Evolutionary conservation across 108 stramenopile genomes (phyloP), one percentile per base, ranked within the genome.

Genomic region (Cyclostephanos invisitatus): DNA sequence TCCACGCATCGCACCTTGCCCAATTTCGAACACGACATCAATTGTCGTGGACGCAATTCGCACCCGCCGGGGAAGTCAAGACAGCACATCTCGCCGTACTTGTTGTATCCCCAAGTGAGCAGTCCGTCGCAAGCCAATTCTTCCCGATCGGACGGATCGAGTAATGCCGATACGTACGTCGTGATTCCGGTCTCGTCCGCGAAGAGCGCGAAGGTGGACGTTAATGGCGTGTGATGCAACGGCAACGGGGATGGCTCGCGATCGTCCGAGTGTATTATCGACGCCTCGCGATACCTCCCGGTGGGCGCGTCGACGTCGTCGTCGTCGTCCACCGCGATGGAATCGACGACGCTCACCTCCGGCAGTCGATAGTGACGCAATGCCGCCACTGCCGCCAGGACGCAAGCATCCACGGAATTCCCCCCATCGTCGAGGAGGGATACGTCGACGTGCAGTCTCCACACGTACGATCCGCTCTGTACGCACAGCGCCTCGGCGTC

Each of bases 401-500:
- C 80, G 67, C 88, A 81, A 1, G 97, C 94, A 79, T 98, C 97
- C 20, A 92, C 54, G 21, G 83, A 67, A 70, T 96, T 96, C 21
- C 95, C 96, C 5, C 89, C 94, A 62, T 93, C 83, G 69, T 96
- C 94, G 56, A 96, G 64, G 18, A 95, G 64, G 20, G 82, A 82
- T 17, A 98, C 75, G 56, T 89, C 83, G 35, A 96, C 81, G 17
- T 78, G 68, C 15, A 98, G 62, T 49, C 87, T 76, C 97, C 97
- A 98, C 12, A 95, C 97, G 93, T 91, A 96, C 61, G 78, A 68
- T 40, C 93, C 95, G 6, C 89, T 79, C 18, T 82, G 72, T 25
- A 97, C 80, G 54, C 93, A 95, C 60, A 98, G 73, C 10, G 95
- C 92, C 83, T 98, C 97, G 29, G 90, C 85, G 80, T 98, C 97